A percentile compares a stretch with the other conserved stretches of the same genome.
Evolutionary conservation across 2,329 filamentous ascomycete species (phyloP).

Genomic region (Byssothecium circinans): DNA sequence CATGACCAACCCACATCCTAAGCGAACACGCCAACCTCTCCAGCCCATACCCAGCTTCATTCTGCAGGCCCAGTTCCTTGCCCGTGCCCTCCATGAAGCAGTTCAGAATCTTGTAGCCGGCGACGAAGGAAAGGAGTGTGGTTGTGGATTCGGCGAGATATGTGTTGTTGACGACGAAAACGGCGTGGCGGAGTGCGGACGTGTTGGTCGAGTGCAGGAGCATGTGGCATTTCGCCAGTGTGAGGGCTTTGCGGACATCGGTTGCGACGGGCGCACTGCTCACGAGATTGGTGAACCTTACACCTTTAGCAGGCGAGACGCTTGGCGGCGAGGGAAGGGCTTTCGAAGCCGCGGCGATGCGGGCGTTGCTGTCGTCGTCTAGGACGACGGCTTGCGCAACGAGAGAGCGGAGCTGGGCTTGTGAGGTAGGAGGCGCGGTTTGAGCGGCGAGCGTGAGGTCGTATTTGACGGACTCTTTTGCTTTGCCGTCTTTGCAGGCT

Average conservation of each 20-base stretch:
- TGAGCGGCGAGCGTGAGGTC: constrained; percentile 70
- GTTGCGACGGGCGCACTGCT: constrained; percentile 59
- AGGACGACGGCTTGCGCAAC: constrained; percentile 62
- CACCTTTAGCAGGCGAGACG: constrained; percentile 39
- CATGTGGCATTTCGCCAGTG: constrained; percentile 61
- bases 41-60: constrained; percentile 42
- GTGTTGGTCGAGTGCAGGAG: constrained; percentile 47
- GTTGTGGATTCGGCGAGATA: constrained; percentile 44
- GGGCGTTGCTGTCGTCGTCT: constrained; percentile 54
- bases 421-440: constrained; percentile 76
- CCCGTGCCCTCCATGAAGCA: constrained; percentile 38
- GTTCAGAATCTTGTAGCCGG: constrained; percentile 47
- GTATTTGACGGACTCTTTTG: constrained; percentile 49
- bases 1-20: constrained; percentile 51
- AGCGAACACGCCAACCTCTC: constrained; percentile 49
- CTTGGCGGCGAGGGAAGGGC: constrained; percentile 50
- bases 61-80: too few relatives aligned
- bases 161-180: constrained; percentile 44
- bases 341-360: constrained; percentile 57
- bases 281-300: constrained; percentile 49
- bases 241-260: constrained; percentile 60
- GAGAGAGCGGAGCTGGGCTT: constrained; percentile 62
- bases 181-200: constrained; percentile 43
- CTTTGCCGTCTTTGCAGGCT: constrained; percentile 53
- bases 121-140: constrained; percentile 51